Evolutionary conservation across 2,329 filamentous ascomycete species (phyloP), one percentile per base, ranked within the genome.

Genomic region (Hypoxylon sp.): DNA sequence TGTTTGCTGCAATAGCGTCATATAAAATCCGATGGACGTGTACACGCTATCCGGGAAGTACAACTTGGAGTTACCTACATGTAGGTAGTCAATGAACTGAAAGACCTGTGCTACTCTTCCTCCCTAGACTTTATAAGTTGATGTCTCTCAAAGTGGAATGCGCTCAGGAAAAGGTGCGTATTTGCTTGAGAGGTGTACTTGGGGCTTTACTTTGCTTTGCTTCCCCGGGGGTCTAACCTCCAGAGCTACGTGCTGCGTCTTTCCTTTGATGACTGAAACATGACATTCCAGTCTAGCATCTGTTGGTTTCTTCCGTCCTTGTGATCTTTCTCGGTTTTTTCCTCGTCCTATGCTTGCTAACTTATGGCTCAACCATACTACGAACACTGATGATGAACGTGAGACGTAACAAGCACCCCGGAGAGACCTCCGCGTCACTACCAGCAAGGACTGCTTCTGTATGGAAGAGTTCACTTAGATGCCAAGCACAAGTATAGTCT

Each of bases 1-100:
- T 51, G 45, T 25, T 48, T 48, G 32, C 41, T 61, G 39, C 41
- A 23, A 53, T 55, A 51, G 43, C 32, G 52, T 64, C 43, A 54
- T 21, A 32, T n/a, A 60, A 57, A 54, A 45, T 19, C 64, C 52
- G 54, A 61, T 39, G 32, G 34, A 41, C 34, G 19, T 48, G 16
- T 54, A 27, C 53, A 25, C 12, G 27, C 14, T 47, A 27, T 52
- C 25, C 47, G 27, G 25, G 41, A 37, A 60, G 12, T 29, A 46
- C 16, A 39, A 19, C n/a, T n/a, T 39, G 8, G 37, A 45, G 34
- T 11, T n/a, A n/a, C n/a, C n/a, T n/a, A n/a, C n/a, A n/a, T n/a
- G n/a, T n/a, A n/a, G n/a, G n/a, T n/a, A 27, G 43, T 19, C 16
- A 14, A 47, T 45, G 27, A 25, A 11, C 32, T n/a, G 34, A 41